Conservation (phyloP, 106 monocot genomes). For the Acorus gramineus region DNA sequence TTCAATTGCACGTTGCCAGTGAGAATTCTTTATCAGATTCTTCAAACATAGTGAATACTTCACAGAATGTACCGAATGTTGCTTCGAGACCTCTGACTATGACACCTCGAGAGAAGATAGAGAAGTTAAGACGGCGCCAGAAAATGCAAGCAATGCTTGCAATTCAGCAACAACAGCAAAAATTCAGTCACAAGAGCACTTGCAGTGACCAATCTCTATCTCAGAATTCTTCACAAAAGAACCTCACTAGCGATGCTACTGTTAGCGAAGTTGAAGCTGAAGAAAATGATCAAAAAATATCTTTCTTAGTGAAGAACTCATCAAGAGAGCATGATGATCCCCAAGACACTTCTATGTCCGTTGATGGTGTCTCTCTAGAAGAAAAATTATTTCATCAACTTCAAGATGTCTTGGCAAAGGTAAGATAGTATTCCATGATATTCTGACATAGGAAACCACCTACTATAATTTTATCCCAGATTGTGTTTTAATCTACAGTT, state of each 20-base stretch:
- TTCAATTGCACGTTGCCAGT: too few species aligned
- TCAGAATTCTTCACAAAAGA: conserved; percentile 26
- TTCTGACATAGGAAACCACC: not conserved
- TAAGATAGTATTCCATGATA: conserved; percentile 3
- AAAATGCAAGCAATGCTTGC: conserved; percentile 91
- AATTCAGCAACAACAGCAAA: conserved; percentile 84
- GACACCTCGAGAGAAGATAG: conserved; percentile 95
- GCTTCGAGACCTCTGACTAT: conserved; percentile 29
- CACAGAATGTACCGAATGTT: conserved; percentile 10
- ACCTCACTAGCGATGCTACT: conserved; percentile 17
- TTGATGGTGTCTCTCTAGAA: conserved; percentile 36
- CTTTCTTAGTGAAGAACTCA: conserved; percentile 1
- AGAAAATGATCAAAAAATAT: conserved; percentile 12
- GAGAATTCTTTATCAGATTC: too few species aligned
- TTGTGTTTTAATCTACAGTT: conserved; percentile 34
- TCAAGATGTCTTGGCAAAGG: conserved; percentile 73
- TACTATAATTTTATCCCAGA: too few species aligned
- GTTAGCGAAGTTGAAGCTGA: conserved; percentile 18
- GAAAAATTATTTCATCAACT: conserved; percentile 66
- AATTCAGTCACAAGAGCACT: conserved; percentile 46
- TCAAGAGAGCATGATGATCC: conserved; percentile 34
- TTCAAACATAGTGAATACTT: conserved; percentile 18
- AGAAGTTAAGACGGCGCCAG: conserved; percentile 77
- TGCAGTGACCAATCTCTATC: conserved; percentile 25
- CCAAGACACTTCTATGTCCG: conserved; percentile 18